phyloP scores from a whole-genome alignment of 176 grass and related monocot genomes.

The Oryza meyeriana region DNA sequence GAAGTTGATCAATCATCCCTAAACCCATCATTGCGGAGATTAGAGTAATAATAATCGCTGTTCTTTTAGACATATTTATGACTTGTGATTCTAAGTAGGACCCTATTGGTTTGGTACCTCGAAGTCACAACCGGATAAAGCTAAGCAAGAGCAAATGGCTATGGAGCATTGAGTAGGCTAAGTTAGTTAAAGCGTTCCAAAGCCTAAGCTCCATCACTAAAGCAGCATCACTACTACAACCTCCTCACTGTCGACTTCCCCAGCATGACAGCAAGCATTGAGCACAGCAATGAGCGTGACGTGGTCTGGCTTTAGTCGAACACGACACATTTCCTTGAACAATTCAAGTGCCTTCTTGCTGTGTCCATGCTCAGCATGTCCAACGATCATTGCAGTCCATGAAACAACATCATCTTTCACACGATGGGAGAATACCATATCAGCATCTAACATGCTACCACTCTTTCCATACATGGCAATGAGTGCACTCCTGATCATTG shows the following conservation, averaged over 20 bases:
- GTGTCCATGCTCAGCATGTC: conserved; percentile 52
- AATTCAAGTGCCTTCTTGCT: conserved; percentile 43
- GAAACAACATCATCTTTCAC: conserved; percentile 45
- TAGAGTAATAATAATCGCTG: conserved; percentile 6
- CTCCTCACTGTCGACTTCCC: conserved; percentile 31
- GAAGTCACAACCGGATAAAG: conserved; percentile 38
- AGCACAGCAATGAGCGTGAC: conserved; percentile 59
- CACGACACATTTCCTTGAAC: conserved; percentile 47
- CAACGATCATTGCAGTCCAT: conserved; percentile 57
- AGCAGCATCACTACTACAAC: conserved; percentile 40
- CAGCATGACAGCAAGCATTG: conserved; percentile 52
- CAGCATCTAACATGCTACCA: conserved; percentile 51
- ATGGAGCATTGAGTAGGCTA: conserved; percentile 32
- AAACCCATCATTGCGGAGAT: conserved; percentile 41
- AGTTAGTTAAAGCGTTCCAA: conserved; percentile 42
- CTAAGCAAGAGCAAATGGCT: conserved; percentile 1
- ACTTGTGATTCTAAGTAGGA: conserved; percentile 32
- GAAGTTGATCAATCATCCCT: conserved; percentile 34
- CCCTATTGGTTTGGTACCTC: conserved; percentile 44
- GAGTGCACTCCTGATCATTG: conserved; percentile 46
- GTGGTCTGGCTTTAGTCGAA: conserved; percentile 44
- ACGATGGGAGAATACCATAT: conserved; percentile 23
- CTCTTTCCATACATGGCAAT: conserved; percentile 65
- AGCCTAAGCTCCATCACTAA: conserved; percentile 35
- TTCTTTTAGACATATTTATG: conserved; percentile 34